phyloP scores from a whole-genome alignment of 2,329 filamentous ascomycete species.

The Zasmidium cellare region DNA sequence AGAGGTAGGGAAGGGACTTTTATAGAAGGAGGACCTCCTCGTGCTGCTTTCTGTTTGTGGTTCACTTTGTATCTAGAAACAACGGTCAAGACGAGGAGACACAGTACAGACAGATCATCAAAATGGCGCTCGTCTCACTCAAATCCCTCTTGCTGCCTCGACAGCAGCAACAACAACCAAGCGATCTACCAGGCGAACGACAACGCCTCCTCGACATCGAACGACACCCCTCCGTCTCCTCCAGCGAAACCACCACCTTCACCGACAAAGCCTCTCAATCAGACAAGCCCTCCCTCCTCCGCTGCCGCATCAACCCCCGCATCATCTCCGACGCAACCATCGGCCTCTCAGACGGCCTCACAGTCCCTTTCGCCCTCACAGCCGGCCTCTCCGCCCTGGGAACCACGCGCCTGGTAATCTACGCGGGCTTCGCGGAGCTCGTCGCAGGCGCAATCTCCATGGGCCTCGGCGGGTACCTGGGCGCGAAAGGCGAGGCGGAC shows the following conservation, averaged over 20 bases:
- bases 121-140: constrained; percentile 6
- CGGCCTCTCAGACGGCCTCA: constrained; percentile 44
- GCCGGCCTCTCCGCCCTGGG: constrained; percentile 43
- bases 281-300: not conserved
- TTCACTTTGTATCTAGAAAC: not conserved
- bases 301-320: constrained; percentile 33
- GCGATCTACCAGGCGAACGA: not conserved
- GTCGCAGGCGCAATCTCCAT: constrained; percentile 44
- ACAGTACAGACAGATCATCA: not conserved
- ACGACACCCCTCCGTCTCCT: constrained; percentile 3
- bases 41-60: not conserved
- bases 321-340: constrained; percentile 49
- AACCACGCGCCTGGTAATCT: constrained; percentile 40
- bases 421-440: constrained; percentile 43
- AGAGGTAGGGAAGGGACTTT: too few species aligned
- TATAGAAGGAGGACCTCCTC: too few species aligned
- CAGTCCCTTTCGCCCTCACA: constrained; percentile 46
- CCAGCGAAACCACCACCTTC: constrained; percentile 2
- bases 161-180: not conserved
- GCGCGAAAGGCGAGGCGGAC: constrained; percentile 53
- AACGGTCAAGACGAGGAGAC: not conserved
- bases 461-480: constrained; percentile 45
- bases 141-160: constrained; percentile 4
- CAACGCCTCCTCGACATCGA: constrained; percentile 6
- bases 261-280: constrained; percentile 7